Percentiles rank a stretch among this genome's conserved stretches.
Evolutionary conservation across 2,329 filamentous ascomycete species (phyloP).

Genomic region (Aspergillus arachidicola): DNA sequence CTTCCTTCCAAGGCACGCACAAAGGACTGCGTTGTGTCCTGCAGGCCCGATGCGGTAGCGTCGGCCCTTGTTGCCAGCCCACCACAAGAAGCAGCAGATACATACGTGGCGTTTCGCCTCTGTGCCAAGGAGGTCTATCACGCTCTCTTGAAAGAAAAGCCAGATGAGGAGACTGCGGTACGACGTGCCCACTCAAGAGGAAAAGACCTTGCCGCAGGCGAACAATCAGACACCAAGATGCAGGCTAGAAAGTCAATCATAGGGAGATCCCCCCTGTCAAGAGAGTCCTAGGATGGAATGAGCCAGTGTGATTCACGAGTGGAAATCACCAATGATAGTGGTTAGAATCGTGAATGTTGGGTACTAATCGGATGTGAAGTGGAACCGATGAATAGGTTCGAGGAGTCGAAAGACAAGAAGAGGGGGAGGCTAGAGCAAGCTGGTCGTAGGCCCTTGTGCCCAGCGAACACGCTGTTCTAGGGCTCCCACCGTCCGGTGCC

Average conservation of each 20-base stretch:
- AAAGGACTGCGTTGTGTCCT: background rate
- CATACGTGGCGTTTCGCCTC: background rate
- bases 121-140: background rate
- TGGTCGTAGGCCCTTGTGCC: background rate
- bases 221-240: slow-evolving; percentile 1
- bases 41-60: background rate
- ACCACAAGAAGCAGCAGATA: background rate
- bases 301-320: background rate
- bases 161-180: slow-evolving; percentile 1
- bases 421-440: background rate
- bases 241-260: background rate
- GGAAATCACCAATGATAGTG: background rate
- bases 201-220: background rate
- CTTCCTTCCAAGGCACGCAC: background rate
- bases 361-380: background rate
- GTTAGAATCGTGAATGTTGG: background rate
- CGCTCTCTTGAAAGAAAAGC: background rate
- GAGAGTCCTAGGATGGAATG: background rate
- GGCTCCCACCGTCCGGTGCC: slow-evolving; percentile 11
- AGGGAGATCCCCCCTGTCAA: background rate
- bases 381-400: background rate
- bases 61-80: background rate
- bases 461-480: slow-evolving; percentile 5
- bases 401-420: background rate
- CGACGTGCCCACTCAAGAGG: slow-evolving; percentile 1